Evolutionary conservation across 2,329 filamentous ascomycete genomes (phyloP).

Genomic region (Talaromyces sp.): DNA sequence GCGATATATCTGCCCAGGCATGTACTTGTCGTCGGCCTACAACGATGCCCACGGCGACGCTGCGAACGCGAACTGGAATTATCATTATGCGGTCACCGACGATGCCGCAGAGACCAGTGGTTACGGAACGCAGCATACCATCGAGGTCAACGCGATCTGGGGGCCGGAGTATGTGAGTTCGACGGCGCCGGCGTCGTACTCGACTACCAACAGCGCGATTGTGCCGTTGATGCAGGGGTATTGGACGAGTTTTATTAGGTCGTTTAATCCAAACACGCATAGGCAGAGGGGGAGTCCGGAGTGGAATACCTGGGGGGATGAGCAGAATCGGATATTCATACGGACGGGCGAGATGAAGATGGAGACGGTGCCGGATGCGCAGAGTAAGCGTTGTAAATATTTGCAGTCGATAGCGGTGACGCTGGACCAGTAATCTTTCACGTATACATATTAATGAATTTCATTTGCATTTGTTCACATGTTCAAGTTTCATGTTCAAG

Average conservation of each 20-base stretch:
- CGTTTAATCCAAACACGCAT: conserved; percentile 58
- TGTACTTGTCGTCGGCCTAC: conserved; percentile 47
- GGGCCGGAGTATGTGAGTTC: conserved; percentile 52
- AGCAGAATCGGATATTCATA: conserved; percentile 36
- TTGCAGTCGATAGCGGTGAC: conserved; percentile 6
- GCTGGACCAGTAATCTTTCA: conserved; percentile 5
- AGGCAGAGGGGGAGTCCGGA: conserved; percentile 41
- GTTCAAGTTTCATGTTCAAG: neutral
- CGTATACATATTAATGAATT: too few species aligned
- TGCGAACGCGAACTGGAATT: conserved; percentile 51
- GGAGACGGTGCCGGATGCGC: conserved; percentile 37
- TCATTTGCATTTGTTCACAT: too few species aligned
- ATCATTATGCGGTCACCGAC: conserved; percentile 64
- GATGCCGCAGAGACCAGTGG: conserved; percentile 47
- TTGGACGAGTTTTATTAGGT: conserved; percentile 67
- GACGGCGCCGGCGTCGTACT: conserved; percentile 51
- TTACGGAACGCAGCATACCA: conserved; percentile 60
- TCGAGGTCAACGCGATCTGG: conserved; percentile 63
- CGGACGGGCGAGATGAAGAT: conserved; percentile 41
- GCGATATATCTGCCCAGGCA: conserved; percentile 58
- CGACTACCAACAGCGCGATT: conserved; percentile 50
- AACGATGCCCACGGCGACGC: conserved; percentile 21
- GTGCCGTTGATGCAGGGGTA: conserved; percentile 61
- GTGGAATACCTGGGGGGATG: conserved; percentile 45
- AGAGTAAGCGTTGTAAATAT: conserved; percentile 17